Conservation (phyloP, 1,139 yeast species). For the Candida anutae region DNA sequence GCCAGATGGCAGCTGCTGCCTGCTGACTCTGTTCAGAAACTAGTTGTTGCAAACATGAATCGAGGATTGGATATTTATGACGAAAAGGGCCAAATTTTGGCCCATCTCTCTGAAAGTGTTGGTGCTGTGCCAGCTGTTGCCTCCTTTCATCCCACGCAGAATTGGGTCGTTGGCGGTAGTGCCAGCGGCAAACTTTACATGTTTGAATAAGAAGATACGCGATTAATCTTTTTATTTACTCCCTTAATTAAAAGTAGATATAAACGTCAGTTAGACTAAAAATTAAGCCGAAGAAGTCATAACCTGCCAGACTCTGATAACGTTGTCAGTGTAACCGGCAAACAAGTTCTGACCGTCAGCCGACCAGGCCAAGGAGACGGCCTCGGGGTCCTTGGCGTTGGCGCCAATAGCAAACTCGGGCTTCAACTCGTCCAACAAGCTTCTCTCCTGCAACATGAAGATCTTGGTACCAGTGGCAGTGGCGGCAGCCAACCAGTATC, state of each 20-base stretch:
- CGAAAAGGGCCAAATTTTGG: constrained; percentile 67
- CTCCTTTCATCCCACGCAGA: constrained; percentile 72
- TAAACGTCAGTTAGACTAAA: constrained; percentile 1
- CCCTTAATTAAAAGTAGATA: background rate
- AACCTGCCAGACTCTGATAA: constrained; percentile 99
- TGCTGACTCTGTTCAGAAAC: constrained; percentile 66
- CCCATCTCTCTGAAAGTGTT: constrained; percentile 57
- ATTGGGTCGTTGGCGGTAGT: constrained; percentile 91
- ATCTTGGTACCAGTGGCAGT: constrained; percentile 97
- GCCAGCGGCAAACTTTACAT: constrained; percentile 88
- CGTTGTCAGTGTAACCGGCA: constrained; percentile 99
- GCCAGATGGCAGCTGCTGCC: constrained; percentile 76
- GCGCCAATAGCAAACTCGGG: constrained; percentile 92
- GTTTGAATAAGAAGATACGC: constrained; percentile 23
- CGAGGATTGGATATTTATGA: constrained; percentile 76
- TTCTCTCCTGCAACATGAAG: constrained; percentile 96
- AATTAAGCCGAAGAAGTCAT: constrained; percentile 75
- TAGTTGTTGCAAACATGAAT: constrained; percentile 90
- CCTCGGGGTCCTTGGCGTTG: constrained; percentile 96
- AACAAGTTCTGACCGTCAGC: constrained; percentile 99
- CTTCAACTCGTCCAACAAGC: constrained; percentile 94
- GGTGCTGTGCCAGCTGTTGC: constrained; percentile 92
- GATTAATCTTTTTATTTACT: background rate
- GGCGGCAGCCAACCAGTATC: constrained; percentile 99
- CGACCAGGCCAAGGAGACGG: constrained; percentile 98